Evolutionary conservation across 768 basidiomycete species (phyloP).

Genomic region (Macrocybe gigantea): DNA sequence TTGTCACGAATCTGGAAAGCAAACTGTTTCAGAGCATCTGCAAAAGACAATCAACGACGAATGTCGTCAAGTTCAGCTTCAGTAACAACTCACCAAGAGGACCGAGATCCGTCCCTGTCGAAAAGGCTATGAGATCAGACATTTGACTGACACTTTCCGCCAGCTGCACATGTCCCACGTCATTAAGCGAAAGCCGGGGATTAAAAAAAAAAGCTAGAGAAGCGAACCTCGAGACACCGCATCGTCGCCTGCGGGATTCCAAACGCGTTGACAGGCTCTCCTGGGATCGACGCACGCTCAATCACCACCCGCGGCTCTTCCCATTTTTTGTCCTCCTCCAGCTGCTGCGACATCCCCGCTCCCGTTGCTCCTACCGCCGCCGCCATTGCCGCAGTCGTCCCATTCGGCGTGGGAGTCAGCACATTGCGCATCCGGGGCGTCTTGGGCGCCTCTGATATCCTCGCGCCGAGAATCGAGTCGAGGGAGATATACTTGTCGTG

Average conservation of each 20-base stretch:
- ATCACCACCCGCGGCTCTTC: slow-evolving; percentile 62
- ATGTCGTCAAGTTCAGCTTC: not conserved
- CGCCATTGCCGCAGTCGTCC: slow-evolving; percentile 5
- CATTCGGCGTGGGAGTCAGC: slow-evolving; percentile 17
- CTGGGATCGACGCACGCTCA: slow-evolving; percentile 61
- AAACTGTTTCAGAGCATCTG: slow-evolving; percentile 37
- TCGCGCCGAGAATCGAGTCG: slow-evolving; percentile 50
- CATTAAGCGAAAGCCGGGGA: not conserved
- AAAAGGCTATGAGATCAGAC: slow-evolving; percentile 69
- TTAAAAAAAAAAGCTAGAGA: not conserved
- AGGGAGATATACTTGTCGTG: slow-evolving; percentile 75
- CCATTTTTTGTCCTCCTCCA: slow-evolving; percentile 54
- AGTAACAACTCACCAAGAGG: slow-evolving; percentile 51
- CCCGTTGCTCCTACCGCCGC: no score
- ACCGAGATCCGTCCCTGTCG: slow-evolving; percentile 47
- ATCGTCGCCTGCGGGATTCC: slow-evolving; percentile 87
- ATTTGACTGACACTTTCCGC: slow-evolving; percentile 81
- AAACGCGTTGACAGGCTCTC: slow-evolving; percentile 83
- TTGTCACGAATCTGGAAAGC: slow-evolving; percentile 32
- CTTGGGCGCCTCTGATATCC: slow-evolving; percentile 36
- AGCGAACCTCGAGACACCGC: slow-evolving; percentile 75
- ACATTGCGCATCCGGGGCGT: slow-evolving; percentile 24
- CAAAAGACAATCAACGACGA: slow-evolving; percentile 6
- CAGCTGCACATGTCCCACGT: slow-evolving; percentile 34
- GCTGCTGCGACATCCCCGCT: slow-evolving; percentile 14